Conservation (phyloP, 768 basidiomycete genomes). For the Russula ochroleuca region DNA sequence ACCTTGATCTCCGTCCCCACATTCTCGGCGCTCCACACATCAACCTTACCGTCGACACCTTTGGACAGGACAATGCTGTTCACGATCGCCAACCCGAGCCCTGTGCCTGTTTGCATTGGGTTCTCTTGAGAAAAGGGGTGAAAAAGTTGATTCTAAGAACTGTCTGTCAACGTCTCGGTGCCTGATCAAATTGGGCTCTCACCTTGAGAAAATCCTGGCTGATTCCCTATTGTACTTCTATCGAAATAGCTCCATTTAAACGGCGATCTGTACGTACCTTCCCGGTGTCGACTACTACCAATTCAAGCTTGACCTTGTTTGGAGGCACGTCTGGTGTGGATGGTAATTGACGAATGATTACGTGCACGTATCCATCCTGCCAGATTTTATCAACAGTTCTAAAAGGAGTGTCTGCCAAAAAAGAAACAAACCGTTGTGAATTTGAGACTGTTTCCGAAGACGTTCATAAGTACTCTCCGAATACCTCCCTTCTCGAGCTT, state of each 20-base stretch:
- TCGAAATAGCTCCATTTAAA: not conserved
- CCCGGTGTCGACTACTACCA: slow-evolving; percentile 84
- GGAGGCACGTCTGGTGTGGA: slow-evolving; percentile 48
- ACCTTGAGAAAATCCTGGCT: slow-evolving; percentile 90
- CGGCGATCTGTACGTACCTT: slow-evolving; percentile 49
- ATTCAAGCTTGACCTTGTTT: slow-evolving; percentile 68
- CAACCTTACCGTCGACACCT: slow-evolving; percentile 85
- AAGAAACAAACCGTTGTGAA: slow-evolving; percentile 66
- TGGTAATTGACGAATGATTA: slow-evolving; percentile 72
- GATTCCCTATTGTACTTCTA: slow-evolving; percentile 56
- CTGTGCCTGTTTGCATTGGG: slow-evolving; percentile 87
- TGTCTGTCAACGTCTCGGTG: not conserved
- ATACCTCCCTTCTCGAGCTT: slow-evolving; percentile 92
- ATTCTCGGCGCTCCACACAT: slow-evolving; percentile 89
- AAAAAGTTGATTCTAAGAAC: slow-evolving; percentile 80
- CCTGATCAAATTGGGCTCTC: slow-evolving; percentile 10
- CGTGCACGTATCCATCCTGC: slow-evolving; percentile 83
- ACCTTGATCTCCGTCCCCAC: slow-evolving; percentile 90
- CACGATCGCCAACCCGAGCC: slow-evolving; percentile 91
- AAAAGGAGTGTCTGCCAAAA: not conserved
- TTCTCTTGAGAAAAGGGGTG: slow-evolving; percentile 98
- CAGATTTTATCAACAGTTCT: not conserved
- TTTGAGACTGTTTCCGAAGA: slow-evolving; percentile 91
- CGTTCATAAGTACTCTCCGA: slow-evolving; percentile 87
- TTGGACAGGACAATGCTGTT: slow-evolving; percentile 86